A percentile compares a stretch with the other conserved stretches of the same genome.
Conservation (phyloP, 768 basidiomycete genomes). For the Lyophyllum atratum region DNA sequence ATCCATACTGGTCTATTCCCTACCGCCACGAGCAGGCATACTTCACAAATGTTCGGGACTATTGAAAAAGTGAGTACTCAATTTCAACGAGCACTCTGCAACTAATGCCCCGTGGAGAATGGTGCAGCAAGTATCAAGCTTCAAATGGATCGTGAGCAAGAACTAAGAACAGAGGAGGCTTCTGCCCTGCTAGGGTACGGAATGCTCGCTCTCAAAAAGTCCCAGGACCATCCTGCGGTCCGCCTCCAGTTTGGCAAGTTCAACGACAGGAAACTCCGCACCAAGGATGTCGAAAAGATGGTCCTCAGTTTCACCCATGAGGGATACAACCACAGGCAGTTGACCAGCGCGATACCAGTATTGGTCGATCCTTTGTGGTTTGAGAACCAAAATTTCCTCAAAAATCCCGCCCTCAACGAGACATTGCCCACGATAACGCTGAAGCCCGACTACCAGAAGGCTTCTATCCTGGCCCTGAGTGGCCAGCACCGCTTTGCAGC, state of each 20-base stretch:
- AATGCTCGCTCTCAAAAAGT: not conserved
- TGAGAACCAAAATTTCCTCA: not conserved
- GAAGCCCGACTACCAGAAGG: not conserved
- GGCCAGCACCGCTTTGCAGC: not conserved
- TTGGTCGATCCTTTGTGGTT: not conserved
- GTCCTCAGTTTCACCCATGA: not conserved
- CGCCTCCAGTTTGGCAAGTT: not conserved
- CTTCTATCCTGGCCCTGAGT: not conserved
- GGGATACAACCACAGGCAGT: not conserved
- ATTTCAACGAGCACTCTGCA: too few relatives aligned
- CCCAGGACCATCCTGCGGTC: not conserved
- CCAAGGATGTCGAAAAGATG: not conserved
- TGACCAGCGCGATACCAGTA: not conserved
- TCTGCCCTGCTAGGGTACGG: not conserved
- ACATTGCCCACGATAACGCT: not conserved
- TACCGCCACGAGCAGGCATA: too few relatives aligned
- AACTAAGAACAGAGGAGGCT: too few relatives aligned
- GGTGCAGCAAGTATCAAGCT: too few relatives aligned
- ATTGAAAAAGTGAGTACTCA: too few relatives aligned
- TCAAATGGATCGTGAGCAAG: too few relatives aligned
- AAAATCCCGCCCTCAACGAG: not conserved
- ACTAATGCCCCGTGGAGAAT: too few relatives aligned
- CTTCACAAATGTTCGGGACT: too few relatives aligned
- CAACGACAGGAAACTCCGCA: not conserved
- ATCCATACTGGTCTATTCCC: too few relatives aligned